Base-by-base conservation (phyloP, 2,329 filamentous ascomycete genomes). In the Aspergillus phoenicis region DNA sequence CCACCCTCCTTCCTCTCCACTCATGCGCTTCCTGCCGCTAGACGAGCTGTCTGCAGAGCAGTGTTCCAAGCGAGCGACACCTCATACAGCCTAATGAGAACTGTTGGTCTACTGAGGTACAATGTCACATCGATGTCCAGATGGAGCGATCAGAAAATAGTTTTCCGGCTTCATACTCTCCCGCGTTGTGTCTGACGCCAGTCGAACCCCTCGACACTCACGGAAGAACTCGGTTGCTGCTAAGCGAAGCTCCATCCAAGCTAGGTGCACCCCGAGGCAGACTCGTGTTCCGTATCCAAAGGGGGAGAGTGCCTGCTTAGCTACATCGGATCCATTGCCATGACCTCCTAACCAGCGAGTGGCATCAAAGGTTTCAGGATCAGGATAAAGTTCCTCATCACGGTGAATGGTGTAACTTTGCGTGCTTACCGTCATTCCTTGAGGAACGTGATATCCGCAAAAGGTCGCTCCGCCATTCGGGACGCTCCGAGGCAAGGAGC, bases 211-310 rank as follows among this genome's bases (percentile, higher is more conserved):
- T 11, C 30, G 26, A 38, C 57, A 63, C 15, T 79, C 72, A 1
- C 78, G 73, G 66, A 85, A 84, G 69, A 87, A 83, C 13, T 79
- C 75, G 0, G 82, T 81, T 0, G 79, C 73, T 0, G 78, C 80
- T 33, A 84, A 77, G 5, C 83, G 75, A 36, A 87, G 65, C 65
- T 87, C 84, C 75, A 85, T 84, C 47, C 77, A 74, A 1, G 88
- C 87, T 64, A 91, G 85, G 66, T 90, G 87, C 10, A 86, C 85
- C 0, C 88, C 88, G 2, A 91, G 78, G 66, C 89, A 91, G 74
- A 87, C 87, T 26, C 87, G 78, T 0, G 87, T 84, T 0, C 89
- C 88, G 17, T 84, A 87, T 2, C 87, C 85, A 71, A 90, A 91
- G 0, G 88, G 86, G 80, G 86, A 87, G 67, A 90, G 89, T 11